Percentiles rank a stretch among this genome's conserved stretches.
Evolutionary conservation across 352 stramenopile genomes (phyloP).

Genomic region (Pythium pectinolyticum): DNA sequence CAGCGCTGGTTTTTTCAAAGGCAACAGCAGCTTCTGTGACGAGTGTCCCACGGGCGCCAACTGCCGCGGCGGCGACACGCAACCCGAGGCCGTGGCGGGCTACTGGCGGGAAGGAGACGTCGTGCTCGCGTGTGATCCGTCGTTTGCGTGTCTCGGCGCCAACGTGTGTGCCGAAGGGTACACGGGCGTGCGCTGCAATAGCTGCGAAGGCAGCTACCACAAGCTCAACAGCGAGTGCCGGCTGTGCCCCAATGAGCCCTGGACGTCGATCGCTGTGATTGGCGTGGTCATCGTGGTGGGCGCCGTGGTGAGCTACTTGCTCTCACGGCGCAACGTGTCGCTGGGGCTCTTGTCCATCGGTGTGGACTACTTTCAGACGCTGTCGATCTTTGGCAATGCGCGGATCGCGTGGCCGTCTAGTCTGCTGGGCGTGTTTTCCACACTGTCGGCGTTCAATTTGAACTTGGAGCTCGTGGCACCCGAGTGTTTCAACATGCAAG

Average conservation of each 20-base stretch:
- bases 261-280: constrained; percentile 51
- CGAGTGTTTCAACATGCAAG: constrained; percentile 73
- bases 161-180: constrained; percentile 54
- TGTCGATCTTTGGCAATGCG: constrained; percentile 78
- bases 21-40: constrained; percentile 45
- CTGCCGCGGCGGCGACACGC: constrained; percentile 50
- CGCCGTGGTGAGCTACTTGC: constrained; percentile 52
- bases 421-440: constrained; percentile 64
- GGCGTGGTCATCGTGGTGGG: constrained; percentile 49
- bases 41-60: constrained; percentile 47
- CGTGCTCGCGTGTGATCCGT: constrained; percentile 52
- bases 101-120: constrained; percentile 62
- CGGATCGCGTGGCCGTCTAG: constrained; percentile 64
- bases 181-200: constrained; percentile 44
- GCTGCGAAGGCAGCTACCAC: constrained; percentile 49
- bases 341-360: constrained; percentile 76
- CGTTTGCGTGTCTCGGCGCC: constrained; percentile 53
- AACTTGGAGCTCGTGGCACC: constrained; percentile 83
- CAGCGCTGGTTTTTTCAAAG: constrained; percentile 55
- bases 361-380: constrained; percentile 86
- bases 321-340: constrained; percentile 63
- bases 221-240: constrained; percentile 67
- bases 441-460: constrained; percentile 78
- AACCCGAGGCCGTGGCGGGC: constrained; percentile 43
- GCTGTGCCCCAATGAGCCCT: constrained; percentile 53